Base-by-base conservation (phyloP, 2,329 filamentous ascomycete genomes). In the Ceratocystis alfenasii region DNA sequence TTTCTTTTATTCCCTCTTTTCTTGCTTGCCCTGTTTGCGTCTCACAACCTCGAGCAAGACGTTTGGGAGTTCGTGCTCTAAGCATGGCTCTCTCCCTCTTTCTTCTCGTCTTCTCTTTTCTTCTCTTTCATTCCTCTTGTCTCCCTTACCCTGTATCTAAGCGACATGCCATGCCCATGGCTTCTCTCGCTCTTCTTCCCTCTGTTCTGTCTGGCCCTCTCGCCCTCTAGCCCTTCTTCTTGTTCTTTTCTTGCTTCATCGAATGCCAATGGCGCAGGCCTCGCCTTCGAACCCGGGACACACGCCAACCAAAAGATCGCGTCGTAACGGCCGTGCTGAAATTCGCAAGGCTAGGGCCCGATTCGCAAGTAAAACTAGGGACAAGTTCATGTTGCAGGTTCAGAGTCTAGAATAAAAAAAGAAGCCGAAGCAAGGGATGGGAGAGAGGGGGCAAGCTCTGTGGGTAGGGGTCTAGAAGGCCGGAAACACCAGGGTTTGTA, bases 401-500 rank as follows among this genome's bases (percentile, higher is more conserved):
- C 12, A 12, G 22, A 59, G 53, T 59, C 53, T 59, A 59, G 53
- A 59, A 59, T 36, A 20, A 17, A 59, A 59, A 59, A 59, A 59
- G 28, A 59, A 59, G 53, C 28, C 53, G 12, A 30, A 59, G 28
- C 33, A 59, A 59, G 53, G 53, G 53, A 59, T 57, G 53, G 6
- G 28, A 7, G 25, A 30, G 25, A 17, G 5, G 28, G 53, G 5
- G 33, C 25, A 30, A 25, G 53, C 28, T 17, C 12, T 25, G 22
- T 1, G 33, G 25, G 48, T 53, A 59, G 53, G 28, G 28, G 53
- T 33, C 25, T 57, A 57, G 53, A 59, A 59, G 53, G 12, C 53
- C 53, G 28, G 53, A 20, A 59, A 59, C 53, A 59, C 53, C 10
- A 30, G 53, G 53, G 53, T 33, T 59, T n/a, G 20, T 53, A 8